Conservation (phyloP, 441 rosid genomes). For the Dalechampia spathulata region DNA sequence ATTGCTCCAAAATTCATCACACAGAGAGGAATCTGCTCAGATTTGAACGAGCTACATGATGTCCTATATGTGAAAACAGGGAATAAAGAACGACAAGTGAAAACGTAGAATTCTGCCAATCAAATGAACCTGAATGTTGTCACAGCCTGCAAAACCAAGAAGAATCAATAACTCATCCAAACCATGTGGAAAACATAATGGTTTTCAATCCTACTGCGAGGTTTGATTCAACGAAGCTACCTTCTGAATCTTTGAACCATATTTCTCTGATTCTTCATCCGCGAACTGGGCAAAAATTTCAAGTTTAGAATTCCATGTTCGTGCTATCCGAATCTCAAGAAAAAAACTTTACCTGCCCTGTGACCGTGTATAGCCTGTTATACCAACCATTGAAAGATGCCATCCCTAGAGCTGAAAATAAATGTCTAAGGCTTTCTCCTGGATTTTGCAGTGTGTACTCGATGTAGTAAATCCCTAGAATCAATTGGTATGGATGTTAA, state of each 20-base stretch:
- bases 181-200: background rate
- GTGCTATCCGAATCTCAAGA: no score
- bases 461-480: constrained; percentile 91
- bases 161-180: background rate
- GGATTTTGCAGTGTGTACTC: constrained; percentile 89
- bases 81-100: no score
- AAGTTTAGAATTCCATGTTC: no score
- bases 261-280: constrained; percentile 59
- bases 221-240: constrained; percentile 30
- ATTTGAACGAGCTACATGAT: no score
- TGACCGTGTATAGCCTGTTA: constrained; percentile 82
- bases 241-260: constrained; percentile 61
- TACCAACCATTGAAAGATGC: constrained; percentile 77
- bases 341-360: constrained; percentile 57
- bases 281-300: constrained; percentile 35
- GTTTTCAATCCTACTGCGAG: no score
- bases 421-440: constrained; percentile 61
- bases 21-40: no score
- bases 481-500: no score
- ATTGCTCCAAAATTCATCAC: no score
- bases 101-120: no score
- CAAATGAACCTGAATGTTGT: constrained; percentile 68
- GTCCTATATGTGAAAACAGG: no score
- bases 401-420: constrained; percentile 81
- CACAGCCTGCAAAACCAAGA: constrained; percentile 46